Evolutionary conservation across 2,329 filamentous ascomycete species (phyloP).

Genomic region (Emydomyces testavorans): DNA sequence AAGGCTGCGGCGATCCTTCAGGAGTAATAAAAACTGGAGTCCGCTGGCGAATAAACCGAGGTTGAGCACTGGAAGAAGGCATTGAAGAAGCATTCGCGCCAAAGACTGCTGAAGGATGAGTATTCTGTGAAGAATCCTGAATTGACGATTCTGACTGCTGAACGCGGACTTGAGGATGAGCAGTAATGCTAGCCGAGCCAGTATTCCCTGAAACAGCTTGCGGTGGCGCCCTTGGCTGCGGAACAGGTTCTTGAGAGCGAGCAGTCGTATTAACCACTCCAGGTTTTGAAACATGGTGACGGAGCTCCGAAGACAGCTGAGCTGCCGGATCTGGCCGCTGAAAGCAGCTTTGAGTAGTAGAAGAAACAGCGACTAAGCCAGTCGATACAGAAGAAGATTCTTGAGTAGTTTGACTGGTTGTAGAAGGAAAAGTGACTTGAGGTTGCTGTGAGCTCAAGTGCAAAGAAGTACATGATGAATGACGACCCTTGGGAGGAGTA

Average conservation of each 20-base stretch:
- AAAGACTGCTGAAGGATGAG: background rate
- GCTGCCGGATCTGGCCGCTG: background rate
- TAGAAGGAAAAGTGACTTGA: conserved; percentile 6
- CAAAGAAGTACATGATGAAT: background rate
- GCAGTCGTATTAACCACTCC: background rate
- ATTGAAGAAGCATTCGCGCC: background rate
- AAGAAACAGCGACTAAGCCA: background rate
- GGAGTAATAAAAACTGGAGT: background rate
- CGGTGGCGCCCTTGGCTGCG: background rate
- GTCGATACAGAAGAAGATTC: background rate
- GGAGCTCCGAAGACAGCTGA: background rate
- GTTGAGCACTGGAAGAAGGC: background rate
- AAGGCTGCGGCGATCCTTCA: background rate
- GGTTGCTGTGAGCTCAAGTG: background rate
- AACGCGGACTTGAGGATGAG: too few relatives aligned
- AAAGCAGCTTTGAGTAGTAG: background rate
- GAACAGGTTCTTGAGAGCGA: background rate
- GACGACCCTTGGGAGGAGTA: background rate
- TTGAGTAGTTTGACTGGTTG: background rate
- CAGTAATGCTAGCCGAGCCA: too few relatives aligned
- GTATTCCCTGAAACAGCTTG: background rate
- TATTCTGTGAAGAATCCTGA: background rate
- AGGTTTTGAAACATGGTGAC: background rate
- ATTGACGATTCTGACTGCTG: background rate
- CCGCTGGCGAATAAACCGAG: background rate